Conservation (phyloP, 371 early-diverging fungal genomes). For the Apophysomyces sp. region DNA sequence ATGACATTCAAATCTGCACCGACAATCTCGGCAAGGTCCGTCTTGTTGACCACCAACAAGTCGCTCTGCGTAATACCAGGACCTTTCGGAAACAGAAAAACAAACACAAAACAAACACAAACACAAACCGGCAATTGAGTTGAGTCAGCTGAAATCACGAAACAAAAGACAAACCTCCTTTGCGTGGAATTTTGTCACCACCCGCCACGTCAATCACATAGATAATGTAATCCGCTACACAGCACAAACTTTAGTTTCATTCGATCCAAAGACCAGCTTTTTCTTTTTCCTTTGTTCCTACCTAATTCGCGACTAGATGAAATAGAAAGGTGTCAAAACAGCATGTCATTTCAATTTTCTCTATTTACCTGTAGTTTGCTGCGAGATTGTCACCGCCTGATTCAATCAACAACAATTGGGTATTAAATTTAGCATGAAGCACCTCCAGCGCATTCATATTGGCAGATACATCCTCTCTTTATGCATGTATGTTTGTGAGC, state of each 20-base stretch:
- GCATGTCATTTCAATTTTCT: not conserved
- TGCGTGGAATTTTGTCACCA: conserved; percentile 90
- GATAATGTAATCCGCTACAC: conserved; percentile 94
- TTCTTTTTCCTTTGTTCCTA: too few species aligned
- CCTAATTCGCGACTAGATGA: conserved; percentile 50
- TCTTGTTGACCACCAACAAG: conserved; percentile 92
- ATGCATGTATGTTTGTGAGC: too few species aligned
- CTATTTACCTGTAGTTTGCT: conserved; percentile 78
- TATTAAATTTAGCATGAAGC: conserved; percentile 79
- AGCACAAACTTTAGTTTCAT: too few species aligned
- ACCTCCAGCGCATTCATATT: conserved; percentile 90
- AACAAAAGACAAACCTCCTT: conserved; percentile 55
- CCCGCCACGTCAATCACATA: conserved; percentile 97
- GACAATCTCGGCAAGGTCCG: conserved; percentile 85
- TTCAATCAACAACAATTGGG: conserved; percentile 86
- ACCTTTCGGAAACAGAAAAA: conserved; percentile 28
- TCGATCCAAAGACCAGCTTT: too few species aligned
- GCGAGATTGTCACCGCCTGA: conserved; percentile 93
- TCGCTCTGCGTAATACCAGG: conserved; percentile 96
- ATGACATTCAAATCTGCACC: conserved; percentile 91
- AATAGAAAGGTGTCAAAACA: not conserved
- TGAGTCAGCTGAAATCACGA: not conserved
- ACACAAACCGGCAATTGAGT: not conserved
- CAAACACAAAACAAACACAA: not conserved
- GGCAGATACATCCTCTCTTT: conserved; percentile 92